Conservation (phyloP, 2,329 filamentous ascomycete species). For the Ophiostoma tasmaniense region DNA sequence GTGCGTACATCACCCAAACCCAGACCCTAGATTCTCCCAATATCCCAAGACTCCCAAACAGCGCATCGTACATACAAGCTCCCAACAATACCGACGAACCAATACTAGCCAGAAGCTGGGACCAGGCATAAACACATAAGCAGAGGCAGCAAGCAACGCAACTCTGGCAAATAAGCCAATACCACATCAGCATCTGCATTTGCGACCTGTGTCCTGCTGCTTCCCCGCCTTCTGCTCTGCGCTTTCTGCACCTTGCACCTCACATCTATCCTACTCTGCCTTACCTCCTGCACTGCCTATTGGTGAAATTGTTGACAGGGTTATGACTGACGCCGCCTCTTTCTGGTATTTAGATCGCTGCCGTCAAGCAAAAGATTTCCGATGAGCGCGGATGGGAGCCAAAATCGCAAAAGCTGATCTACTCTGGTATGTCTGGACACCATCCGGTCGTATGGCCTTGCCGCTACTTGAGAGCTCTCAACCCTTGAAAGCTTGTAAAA, state of each 20-base stretch:
- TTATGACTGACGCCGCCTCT: conserved; percentile 12
- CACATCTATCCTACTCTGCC: not conserved
- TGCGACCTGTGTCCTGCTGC: conserved; percentile 3
- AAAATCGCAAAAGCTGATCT: conserved; percentile 89
- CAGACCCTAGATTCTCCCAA: conserved; percentile 3
- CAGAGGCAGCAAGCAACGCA: not conserved
- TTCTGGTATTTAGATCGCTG: conserved; percentile 56
- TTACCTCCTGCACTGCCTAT: not conserved
- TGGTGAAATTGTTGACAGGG: not conserved
- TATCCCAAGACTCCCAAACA: not conserved
- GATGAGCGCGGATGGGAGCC: conserved; percentile 92
- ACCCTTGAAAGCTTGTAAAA: too few relatives aligned
- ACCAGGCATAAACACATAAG: not conserved
- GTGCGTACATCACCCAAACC: conserved; percentile 43
- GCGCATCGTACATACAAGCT: not conserved
- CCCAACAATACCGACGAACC: not conserved
- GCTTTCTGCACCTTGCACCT: not conserved
- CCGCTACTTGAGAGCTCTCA: not conserved
- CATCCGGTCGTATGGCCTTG: not conserved
- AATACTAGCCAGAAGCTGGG: not conserved
- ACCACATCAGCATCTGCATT: not conserved
- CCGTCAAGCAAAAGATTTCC: conserved; percentile 87
- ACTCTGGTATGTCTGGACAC: conserved; percentile 62
- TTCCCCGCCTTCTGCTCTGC: conserved; percentile 12
- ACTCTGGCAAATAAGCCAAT: not conserved